Base-by-base conservation (phyloP, 73 alveolate genomes). In the Paramecium sexaurelia region DNA sequence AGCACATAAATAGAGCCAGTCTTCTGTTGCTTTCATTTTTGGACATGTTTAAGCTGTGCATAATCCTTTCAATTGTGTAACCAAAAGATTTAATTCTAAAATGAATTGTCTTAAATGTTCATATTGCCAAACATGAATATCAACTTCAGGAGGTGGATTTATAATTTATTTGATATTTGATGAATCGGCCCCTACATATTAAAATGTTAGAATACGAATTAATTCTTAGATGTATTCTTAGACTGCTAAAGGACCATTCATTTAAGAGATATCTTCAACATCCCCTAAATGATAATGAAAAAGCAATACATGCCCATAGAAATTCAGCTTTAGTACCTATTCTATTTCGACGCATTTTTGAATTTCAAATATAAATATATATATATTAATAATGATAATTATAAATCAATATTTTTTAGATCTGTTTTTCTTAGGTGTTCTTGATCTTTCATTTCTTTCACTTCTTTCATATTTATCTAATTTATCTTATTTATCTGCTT, bases 1-100 rank as follows among this genome's bases (percentile, higher is more conserved):
- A 13, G 99, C 99, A 88, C 99, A 98, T 26, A 97, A 92, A 92
- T 97, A 98, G 7, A 98, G 96, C 99, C 99, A 98, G 66, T 98
- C 99, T 43, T 98, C 99, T 2, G 99, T 97, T 5, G 99, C 99
- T 92, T 96, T 98, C 99, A 98, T 98, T 92, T 97, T 96, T 29
- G 99, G 99, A 92, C 99, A 98, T 13, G 99, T 83, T 87, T 96
- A 95, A 43, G 96, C 85, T 17, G 99, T 98, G 91, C 99, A 98
- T 55, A 97, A 94, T 20, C 99, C 99, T 92, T 98, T 94, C 24
- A 98, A 93, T 92, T 97, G 95, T 41, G 98, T 99, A 37, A 97
- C 98, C 37, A 98, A 94, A 13, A 97, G 88, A 95, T 98, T 97
- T 17, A 98, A 95, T 91, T 98, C 99, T 87, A 98, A 91, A 40